These are phyloP conservation scores for Rhamnella rubrinervis DNA, from an alignment of 331 rosid species.

Conservation along the genomic window DNA sequence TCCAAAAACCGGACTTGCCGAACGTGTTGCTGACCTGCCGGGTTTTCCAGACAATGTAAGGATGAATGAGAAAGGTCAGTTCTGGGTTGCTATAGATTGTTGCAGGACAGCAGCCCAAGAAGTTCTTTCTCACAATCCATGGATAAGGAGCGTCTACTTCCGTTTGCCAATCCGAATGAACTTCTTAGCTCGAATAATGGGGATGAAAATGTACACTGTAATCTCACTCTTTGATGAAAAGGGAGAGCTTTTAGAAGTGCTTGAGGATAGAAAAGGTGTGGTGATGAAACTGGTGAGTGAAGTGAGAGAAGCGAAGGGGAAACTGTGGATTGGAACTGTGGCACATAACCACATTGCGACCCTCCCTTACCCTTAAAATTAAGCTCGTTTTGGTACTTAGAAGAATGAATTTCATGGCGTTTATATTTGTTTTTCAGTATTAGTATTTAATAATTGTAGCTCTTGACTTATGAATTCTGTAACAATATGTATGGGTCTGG, in stretches of 20 bases:
- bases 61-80: slow-evolving; percentile 64
- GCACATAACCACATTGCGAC: slow-evolving; percentile 94
- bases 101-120: slow-evolving; percentile 72
- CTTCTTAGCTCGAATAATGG: slow-evolving; percentile 61
- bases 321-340: slow-evolving; percentile 94
- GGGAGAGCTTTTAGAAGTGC: slow-evolving; percentile 78
- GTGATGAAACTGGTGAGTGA: slow-evolving; percentile 90
- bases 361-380: slow-evolving; percentile 50
- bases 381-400: slow-evolving; percentile 7
- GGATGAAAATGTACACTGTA: slow-evolving; percentile 85
- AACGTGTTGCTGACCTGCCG: slow-evolving; percentile 61
- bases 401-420: background rate
- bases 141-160: slow-evolving; percentile 68
- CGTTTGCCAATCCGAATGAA: slow-evolving; percentile 69
- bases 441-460: background rate
- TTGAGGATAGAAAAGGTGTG: slow-evolving; percentile 61
- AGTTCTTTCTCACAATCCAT: slow-evolving; percentile 70
- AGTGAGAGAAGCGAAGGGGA: slow-evolving; percentile 65
- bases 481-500: background rate
- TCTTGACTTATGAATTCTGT: slow-evolving; percentile 6
- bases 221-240: slow-evolving; percentile 54
- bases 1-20: slow-evolving; percentile 44
- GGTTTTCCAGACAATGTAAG: slow-evolving; percentile 93
- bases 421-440: slow-evolving; percentile 13
- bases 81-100: slow-evolving; percentile 96